Evolutionary conservation across 306 rosid species (phyloP).

Genomic region (Elaeagnus macrophylla): DNA sequence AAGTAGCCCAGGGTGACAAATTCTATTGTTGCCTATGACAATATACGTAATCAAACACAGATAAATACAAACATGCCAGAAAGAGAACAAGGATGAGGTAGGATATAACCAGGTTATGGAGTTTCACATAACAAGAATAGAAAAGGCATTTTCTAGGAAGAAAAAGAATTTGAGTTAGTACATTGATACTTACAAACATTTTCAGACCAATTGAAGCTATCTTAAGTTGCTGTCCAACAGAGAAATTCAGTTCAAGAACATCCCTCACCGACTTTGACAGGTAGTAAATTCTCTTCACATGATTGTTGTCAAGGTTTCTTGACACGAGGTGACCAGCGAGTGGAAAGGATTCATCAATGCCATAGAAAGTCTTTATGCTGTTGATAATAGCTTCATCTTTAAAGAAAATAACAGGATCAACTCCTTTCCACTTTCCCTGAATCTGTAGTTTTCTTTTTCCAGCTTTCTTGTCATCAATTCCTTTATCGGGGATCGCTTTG

Average conservation of each 20-base stretch:
- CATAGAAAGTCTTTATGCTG: constrained; percentile 77
- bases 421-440: constrained; percentile 97
- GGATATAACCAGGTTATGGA: neutral
- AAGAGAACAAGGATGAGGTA: neutral
- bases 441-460: constrained; percentile 65
- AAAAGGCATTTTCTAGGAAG: neutral
- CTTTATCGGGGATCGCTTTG: constrained; percentile 24
- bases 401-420: constrained; percentile 87
- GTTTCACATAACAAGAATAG: neutral
- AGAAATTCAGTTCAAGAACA: constrained; percentile 78
- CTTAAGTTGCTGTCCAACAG: constrained; percentile 88
- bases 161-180: constrained; percentile 2
- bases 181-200: constrained; percentile 80
- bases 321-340: constrained; percentile 73
- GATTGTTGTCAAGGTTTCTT: constrained; percentile 63
- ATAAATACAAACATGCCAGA: neutral
- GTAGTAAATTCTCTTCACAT: constrained; percentile 87
- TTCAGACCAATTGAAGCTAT: constrained; percentile 86
- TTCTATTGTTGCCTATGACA: too few species aligned
- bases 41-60: neutral
- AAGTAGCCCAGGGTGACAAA: too few species aligned
- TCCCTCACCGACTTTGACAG: constrained; percentile 78
- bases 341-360: constrained; percentile 67
- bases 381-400: constrained; percentile 58
- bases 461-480: constrained; percentile 25